Base-by-base conservation (phyloP, 345 rosid genomes). In the Erodium maritimum region DNA sequence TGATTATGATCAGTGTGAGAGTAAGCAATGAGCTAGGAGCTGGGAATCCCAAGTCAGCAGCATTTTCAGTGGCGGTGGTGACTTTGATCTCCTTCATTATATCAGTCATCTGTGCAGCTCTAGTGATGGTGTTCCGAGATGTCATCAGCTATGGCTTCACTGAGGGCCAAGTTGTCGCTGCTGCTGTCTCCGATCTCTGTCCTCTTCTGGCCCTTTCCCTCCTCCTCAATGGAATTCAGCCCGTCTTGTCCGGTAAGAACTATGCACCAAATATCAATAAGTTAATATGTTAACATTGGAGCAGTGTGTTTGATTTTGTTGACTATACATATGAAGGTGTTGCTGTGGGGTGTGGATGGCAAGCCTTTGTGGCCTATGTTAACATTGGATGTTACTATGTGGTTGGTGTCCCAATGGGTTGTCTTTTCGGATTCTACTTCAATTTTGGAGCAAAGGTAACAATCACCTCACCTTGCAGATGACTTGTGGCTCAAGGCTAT, bases 271-370 rank as follows among this genome's bases (percentile, higher is more conserved):
- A n/a, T n/a, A n/a, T n/a, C n/a, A n/a, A n/a, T n/a, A n/a, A n/a
- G n/a, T n/a, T n/a, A n/a, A n/a, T n/a, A n/a, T n/a, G n/a, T n/a
- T n/a, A n/a, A n/a, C n/a, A n/a, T n/a, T n/a, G n/a, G n/a, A n/a
- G n/a, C n/a, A n/a, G n/a, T n/a, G n/a, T n/a, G n/a, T n/a, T n/a
- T 46, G 19, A 2, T 48, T 8, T 48, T 21, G 0, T 37, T 21
- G 11, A 7, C 6, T 23, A 20, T 34, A 10, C 54, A 25, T 57
- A 19, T 56, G n/a, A n/a, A 82, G 95, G 95, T 42, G 91, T 82
- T 59, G 91, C 91, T 34, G 93, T 88, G 59, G 96, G 96, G 37
- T 85, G 93, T 13, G 96, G 93, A 24, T 85, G 96, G 93, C 93
- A 83, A 78, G 62, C 77, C 18, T 78, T 75, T 62, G 94, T 86